Evolutionary conservation across 306 rosid species (phyloP).

Genomic region (Styphnolobium japonicum): DNA sequence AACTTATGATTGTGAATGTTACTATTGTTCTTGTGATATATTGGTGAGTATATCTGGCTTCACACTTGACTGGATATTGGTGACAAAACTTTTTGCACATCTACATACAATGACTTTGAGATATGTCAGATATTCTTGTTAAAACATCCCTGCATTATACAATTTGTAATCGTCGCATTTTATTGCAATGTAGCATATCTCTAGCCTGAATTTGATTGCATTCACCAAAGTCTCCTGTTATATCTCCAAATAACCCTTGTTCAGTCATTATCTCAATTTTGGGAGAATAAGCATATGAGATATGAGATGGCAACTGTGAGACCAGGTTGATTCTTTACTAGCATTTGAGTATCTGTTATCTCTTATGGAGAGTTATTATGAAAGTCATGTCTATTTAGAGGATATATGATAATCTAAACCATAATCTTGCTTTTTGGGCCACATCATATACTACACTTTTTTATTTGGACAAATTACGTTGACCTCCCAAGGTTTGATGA

Average conservation of each 20-base stretch:
- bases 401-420: neutral
- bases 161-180: neutral
- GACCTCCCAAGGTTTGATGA: neutral
- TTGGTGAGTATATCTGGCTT: neutral
- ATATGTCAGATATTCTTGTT: neutral
- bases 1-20: slow-evolving; percentile 1
- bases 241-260: neutral
- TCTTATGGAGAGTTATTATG: neutral
- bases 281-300: neutral
- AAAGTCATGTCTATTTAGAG: neutral
- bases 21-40: neutral
- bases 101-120: neutral
- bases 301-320: neutral
- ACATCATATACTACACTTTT: neutral
- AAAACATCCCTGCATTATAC: neutral
- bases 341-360: neutral
- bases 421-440: neutral
- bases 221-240: slow-evolving; percentile 2
- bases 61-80: neutral
- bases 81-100: neutral
- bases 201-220: neutral
- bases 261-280: neutral
- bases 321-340: neutral
- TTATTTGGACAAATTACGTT: neutral
- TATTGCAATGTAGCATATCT: neutral